Conservation (phyloP, 2,329 filamentous ascomycete genomes). For the Botrytis elliptica region DNA sequence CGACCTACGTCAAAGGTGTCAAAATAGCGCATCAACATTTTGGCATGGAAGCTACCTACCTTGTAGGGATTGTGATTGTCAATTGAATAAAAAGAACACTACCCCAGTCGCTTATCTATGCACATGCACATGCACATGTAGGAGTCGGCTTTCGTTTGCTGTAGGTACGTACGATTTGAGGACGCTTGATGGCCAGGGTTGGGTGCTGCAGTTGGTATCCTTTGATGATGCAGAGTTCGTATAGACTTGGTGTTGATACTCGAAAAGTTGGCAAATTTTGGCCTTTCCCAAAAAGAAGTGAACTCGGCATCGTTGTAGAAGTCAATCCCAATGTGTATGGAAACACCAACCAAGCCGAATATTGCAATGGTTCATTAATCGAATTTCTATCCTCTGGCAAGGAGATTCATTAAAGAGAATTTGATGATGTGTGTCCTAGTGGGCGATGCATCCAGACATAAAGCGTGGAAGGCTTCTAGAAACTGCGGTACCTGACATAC, state of each 20-base stretch:
- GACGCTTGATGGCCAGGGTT: neutral
- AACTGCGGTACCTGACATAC: no score
- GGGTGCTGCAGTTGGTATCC: neutral
- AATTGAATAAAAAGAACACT: neutral
- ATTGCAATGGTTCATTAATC: no score
- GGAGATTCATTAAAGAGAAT: no score
- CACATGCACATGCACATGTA: neutral
- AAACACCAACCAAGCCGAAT: neutral
- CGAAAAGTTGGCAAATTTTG: no score
- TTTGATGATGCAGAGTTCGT: neutral
- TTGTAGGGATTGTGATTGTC: no score
- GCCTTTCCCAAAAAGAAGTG: no score
- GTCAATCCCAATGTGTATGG: no score
- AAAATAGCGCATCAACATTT: neutral
- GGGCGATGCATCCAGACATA: neutral
- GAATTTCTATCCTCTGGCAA: no score
- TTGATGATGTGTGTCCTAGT: neutral
- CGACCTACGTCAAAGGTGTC: neutral
- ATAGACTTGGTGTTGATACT: neutral
- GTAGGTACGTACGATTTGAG: neutral
- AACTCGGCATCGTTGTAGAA: neutral
- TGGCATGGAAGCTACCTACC: neutral
- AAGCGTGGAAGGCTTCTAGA: conserved; percentile 8
- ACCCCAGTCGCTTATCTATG: neutral
- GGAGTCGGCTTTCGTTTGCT: neutral